A percentile compares a stretch with the other conserved stretches of the same genome.
phyloP scores from a whole-genome alignment of 345 rosid species.

The Lenwebbia sp. region DNA sequence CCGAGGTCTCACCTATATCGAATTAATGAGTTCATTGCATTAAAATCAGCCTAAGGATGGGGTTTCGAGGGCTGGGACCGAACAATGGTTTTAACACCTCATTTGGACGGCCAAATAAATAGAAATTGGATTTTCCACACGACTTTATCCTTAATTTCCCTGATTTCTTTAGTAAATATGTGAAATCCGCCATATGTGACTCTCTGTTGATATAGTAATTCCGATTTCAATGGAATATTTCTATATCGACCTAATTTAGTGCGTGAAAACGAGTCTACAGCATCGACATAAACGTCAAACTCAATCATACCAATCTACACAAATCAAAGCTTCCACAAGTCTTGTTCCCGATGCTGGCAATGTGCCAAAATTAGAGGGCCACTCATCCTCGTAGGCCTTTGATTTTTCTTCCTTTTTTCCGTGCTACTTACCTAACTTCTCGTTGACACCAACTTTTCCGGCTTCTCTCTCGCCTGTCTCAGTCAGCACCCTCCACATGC shows the following conservation, averaged over 20 bases:
- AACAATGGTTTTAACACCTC: background rate
- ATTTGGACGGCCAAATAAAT: background rate
- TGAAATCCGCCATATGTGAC: background rate
- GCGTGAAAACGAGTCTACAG: background rate
- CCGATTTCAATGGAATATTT: background rate
- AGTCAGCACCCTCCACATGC: background rate
- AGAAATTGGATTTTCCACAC: background rate
- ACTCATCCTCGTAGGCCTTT: background rate
- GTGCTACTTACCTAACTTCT: background rate
- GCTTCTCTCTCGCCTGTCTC: background rate
- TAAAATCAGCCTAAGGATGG: background rate
- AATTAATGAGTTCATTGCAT: background rate
- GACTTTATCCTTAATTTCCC: background rate
- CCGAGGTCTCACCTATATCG: background rate
- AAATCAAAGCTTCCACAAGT: background rate
- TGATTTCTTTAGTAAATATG: background rate
- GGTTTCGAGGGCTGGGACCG: background rate
- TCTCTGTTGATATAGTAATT: background rate
- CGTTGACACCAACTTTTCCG: background rate
- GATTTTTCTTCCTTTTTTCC: background rate
- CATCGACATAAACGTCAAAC: background rate
- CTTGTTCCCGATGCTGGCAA: background rate
- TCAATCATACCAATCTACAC: background rate
- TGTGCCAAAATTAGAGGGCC: background rate
- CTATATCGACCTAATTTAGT: background rate